Percentiles rank a stretch among this genome's conserved stretches.
Evolutionary conservation across 2,329 filamentous ascomycete genomes (phyloP).

Genomic region (Pseudocercospora pini-densiflorae): DNA sequence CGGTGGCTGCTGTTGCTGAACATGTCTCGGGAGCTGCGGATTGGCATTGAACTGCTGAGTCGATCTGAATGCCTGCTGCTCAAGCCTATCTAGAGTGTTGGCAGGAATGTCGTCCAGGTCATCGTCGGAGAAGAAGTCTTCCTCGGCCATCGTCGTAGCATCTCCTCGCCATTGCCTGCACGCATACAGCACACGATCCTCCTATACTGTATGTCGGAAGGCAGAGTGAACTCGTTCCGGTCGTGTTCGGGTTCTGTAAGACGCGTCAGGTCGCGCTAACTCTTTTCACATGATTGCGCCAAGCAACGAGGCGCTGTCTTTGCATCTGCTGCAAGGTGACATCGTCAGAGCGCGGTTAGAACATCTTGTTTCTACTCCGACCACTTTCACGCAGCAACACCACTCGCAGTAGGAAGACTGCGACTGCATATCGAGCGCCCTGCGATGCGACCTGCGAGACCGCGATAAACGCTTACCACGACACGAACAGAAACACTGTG

Average conservation of each 20-base stretch:
- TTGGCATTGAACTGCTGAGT: slow-evolving; percentile 41
- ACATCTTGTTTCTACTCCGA: not conserved
- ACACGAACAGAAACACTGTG: not conserved
- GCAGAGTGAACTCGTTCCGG: not conserved
- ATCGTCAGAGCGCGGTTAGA: not conserved
- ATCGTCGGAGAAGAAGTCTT: slow-evolving; percentile 53
- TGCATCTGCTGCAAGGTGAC: not conserved
- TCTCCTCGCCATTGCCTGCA: slow-evolving; percentile 9
- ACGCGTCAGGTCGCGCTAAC: not conserved
- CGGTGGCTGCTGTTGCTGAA: slow-evolving; percentile 4
- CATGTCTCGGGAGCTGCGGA: not conserved
- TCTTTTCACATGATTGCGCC: not conserved
- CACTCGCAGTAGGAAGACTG: not conserved
- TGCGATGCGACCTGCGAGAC: not conserved
- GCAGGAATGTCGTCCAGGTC: slow-evolving; percentile 52
- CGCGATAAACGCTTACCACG: not conserved
- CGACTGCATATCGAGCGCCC: not conserved
- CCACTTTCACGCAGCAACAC: not conserved
- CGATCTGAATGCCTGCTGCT: slow-evolving; percentile 49
- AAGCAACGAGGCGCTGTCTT: not conserved
- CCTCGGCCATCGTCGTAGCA: slow-evolving; percentile 39
- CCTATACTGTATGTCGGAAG: not conserved
- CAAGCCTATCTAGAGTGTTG: slow-evolving; percentile 51
- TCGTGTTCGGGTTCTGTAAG: not conserved
- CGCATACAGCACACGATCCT: not conserved